Evolutionary conservation across 2,329 filamentous ascomycete genomes (phyloP), one percentile per base, ranked within the genome.

Genomic region (Talaromyces sp.): DNA sequence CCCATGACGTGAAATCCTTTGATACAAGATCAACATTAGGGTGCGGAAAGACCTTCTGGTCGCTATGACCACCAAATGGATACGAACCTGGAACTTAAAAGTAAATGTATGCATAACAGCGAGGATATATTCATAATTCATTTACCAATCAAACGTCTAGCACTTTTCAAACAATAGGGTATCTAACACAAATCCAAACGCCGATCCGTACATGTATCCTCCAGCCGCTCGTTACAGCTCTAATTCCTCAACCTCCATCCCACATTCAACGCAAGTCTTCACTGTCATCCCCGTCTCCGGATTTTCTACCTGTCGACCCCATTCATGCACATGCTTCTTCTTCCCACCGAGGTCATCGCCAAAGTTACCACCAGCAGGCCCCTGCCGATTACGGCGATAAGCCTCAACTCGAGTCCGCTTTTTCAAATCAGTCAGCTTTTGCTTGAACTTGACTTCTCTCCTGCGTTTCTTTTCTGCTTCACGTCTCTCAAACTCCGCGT

Each of bases 341-440:
- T 84, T 84, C 54, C 81, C 83, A 4, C 84, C 86, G 27, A 97
- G 83, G 60, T 85, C 84, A 76, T 97, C 92, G 0, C 94, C 93
- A 80, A 97, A 97, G 65, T 79, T 77, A 0, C 80, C 82, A 8
- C 81, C 82, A 6, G 74, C 69, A 7, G 72, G 72, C 1, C 79
- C 80, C 63, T 85, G 85, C 63, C 87, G 84, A 70, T 88, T 89
- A 59, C 93, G 82, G 63, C 93, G 87, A 71, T 94, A 96, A 0
- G 93, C 92, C 71, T 98, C 95, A 0, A 96, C 93, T 54, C 93
- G 84, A 13, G 95, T 99, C 76, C 93, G 89, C 78, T 94, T 93
- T 83, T 98, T 99, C 68, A 99, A 76, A 62, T 98, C 93, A 6
- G 90, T 83, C 39, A 99, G 82, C 80, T 96, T 96, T 65, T 87